Evolutionary conservation across 192 early-diverging fungal genomes (phyloP).

Genomic region (Coemansia sp.): DNA sequence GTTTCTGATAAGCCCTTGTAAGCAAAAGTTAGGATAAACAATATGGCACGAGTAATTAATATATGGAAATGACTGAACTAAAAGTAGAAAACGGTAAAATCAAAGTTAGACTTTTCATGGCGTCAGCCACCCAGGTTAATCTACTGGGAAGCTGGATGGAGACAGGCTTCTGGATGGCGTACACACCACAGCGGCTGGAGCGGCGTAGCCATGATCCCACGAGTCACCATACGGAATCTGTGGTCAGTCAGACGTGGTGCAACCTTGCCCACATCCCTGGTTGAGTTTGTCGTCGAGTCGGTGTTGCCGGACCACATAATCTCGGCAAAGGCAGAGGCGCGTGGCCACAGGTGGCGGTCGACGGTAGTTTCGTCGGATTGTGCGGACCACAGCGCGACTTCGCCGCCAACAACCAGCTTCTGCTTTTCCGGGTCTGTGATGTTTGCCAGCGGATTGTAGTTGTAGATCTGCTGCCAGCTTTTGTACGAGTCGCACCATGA

Average conservation of each 20-base stretch:
- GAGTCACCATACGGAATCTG: constrained; percentile 67
- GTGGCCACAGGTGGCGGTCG: constrained; percentile 69
- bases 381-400: constrained; percentile 71
- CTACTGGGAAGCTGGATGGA: constrained; percentile 18
- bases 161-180: constrained; percentile 55
- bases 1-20: neutral
- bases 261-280: constrained; percentile 62
- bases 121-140: too few relatives aligned
- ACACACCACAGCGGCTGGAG: constrained; percentile 74
- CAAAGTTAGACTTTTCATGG: neutral
- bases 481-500: constrained; percentile 77
- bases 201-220: constrained; percentile 67
- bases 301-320: constrained; percentile 70
- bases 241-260: constrained; percentile 68
- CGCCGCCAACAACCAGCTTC: constrained; percentile 66
- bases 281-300: constrained; percentile 51
- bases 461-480: constrained; percentile 72
- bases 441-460: constrained; percentile 62
- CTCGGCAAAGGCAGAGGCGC: constrained; percentile 69
- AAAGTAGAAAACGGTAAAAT: neutral
- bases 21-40: neutral
- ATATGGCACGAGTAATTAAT: neutral
- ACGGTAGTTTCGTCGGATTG: constrained; percentile 63
- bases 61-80: constrained; percentile 1
- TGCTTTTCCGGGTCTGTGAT: constrained; percentile 59